These are phyloP conservation scores for Psidium friedrichsthalianum DNA, from an alignment of 345 rosid genomes.

Conservation along the genomic window DNA sequence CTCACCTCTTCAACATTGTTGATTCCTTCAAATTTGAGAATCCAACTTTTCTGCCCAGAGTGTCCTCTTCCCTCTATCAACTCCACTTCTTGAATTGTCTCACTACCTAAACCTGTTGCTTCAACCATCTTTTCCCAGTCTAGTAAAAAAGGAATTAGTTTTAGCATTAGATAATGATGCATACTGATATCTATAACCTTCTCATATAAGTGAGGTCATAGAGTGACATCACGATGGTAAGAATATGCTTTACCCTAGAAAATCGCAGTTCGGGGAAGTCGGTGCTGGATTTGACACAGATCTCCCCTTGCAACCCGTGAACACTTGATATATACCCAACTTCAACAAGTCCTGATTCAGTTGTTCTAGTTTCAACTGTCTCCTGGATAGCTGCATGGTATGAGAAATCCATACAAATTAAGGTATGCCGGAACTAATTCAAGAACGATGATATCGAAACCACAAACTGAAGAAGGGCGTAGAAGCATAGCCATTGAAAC, in stretches of 20 bases:
- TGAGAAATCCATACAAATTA: not conserved
- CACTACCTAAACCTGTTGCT: conserved; percentile 52
- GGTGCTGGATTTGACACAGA: conserved; percentile 64
- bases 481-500: not conserved
- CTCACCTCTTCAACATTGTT: conserved; percentile 63
- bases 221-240: not conserved
- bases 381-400: conserved; percentile 9
- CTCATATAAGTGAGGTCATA: not conserved
- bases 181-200: not conserved
- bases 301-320: conserved; percentile 81
- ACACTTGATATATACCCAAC: conserved; percentile 65
- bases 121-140: conserved; percentile 93
- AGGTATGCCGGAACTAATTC: not conserved
- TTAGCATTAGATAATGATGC: not conserved
- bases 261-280: conserved; percentile 83
- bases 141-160: not conserved
- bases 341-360: conserved; percentile 42
- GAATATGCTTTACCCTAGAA: conserved; percentile 30
- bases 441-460: not conserved
- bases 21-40: conserved; percentile 63
- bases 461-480: not conserved
- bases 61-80: conserved; percentile 75
- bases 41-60: conserved; percentile 73
- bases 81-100: conserved; percentile 58
- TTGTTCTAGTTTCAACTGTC: conserved; percentile 25